Percentiles rank a stretch among this genome's conserved stretches.
phyloP scores from a whole-genome alignment of 2,329 filamentous ascomycete species.

The Claviceps cyperi region DNA sequence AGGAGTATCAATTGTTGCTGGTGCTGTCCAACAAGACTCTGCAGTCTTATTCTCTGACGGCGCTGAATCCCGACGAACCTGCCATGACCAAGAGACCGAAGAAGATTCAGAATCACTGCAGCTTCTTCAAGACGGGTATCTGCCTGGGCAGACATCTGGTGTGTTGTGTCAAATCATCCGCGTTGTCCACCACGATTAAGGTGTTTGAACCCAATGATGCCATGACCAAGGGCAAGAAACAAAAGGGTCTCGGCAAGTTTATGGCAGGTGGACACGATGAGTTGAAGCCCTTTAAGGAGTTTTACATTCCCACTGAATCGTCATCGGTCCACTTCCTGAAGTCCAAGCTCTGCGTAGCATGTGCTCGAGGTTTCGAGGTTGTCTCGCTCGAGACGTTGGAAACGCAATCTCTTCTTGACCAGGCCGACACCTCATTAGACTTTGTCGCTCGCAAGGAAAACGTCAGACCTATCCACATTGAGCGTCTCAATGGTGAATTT shows the following conservation, averaged over 20 bases:
- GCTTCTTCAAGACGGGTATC: slow-evolving; percentile 96
- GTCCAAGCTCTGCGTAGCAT: slow-evolving; percentile 91
- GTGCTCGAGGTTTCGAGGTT: slow-evolving; percentile 89
- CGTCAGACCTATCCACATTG: slow-evolving; percentile 90
- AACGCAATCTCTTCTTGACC: slow-evolving; percentile 89
- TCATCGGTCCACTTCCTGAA: slow-evolving; percentile 96
- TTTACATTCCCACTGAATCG: slow-evolving; percentile 97
- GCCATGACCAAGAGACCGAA: slow-evolving; percentile 72
- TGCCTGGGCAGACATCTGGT: slow-evolving; percentile 89
- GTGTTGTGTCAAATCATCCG: slow-evolving; percentile 89
- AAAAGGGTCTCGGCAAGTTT: slow-evolving; percentile 90
- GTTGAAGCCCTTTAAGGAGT: slow-evolving; percentile 94
- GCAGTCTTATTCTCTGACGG: slow-evolving; percentile 75
- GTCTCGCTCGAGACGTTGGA: slow-evolving; percentile 95
- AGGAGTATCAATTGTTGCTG: slow-evolving; percentile 84
- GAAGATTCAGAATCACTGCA: slow-evolving; percentile 94
- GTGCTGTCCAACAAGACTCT: slow-evolving; percentile 89
- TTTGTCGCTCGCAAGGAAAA: slow-evolving; percentile 91
- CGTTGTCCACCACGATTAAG: slow-evolving; percentile 90
- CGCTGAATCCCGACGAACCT: slow-evolving; percentile 71
- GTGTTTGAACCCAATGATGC: slow-evolving; percentile 98
- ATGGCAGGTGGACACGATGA: slow-evolving; percentile 87
- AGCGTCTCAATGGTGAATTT: slow-evolving; percentile 93
- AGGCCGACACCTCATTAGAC: slow-evolving; percentile 93
- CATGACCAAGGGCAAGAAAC: slow-evolving; percentile 86